Evolutionary conservation across 805 yeast genomes (phyloP), one percentile per base, ranked within the genome.

Genomic region (Candida vaughaniae): DNA sequence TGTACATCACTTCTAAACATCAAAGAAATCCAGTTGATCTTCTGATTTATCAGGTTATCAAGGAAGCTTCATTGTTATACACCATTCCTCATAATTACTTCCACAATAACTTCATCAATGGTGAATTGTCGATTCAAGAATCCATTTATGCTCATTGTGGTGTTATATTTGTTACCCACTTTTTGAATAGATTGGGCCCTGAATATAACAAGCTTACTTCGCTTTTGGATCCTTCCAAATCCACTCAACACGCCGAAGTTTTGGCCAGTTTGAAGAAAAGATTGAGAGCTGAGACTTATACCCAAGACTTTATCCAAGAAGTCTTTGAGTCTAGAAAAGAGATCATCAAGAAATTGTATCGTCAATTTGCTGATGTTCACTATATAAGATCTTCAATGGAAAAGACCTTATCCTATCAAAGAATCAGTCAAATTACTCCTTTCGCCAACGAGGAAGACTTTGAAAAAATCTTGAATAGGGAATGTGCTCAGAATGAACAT

Each of bases 131-230:
- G 1, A 80, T 95, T 50, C 98, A 91, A 66, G 99, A 93, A 66
- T 80, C 90, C 31, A 82, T 89, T 40, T 93, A 93, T 59, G 95
- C 97, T 30, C 98, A 91, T 61, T 84, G 89, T 61, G 95, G 91
- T 52, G 83, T 85, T 30, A 85, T 88, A 43, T 91, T 93, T 58
- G 95, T 88, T 34, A 83, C 95, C 23, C 98, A 93, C 64, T 93
- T 91, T 68, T 75, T 91, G 62, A 93, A 93, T 70, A 77, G 98
- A 57, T 74, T 91, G 56, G 97, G 98, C 20, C 80, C 95, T 2
- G 97, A 90, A 63, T 90, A 85, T 62, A 77, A 72, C 48, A 75
- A 87, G 31, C 71, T 91, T 55, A 62, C 78, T 42, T 65, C 73
- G 22, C 70, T 89, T 43, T 71, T 90, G 41, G 83, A 80, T 48